Conservation (phyloP, 1,284 basidiomycete genomes). For the Wallemia hederae region DNA sequence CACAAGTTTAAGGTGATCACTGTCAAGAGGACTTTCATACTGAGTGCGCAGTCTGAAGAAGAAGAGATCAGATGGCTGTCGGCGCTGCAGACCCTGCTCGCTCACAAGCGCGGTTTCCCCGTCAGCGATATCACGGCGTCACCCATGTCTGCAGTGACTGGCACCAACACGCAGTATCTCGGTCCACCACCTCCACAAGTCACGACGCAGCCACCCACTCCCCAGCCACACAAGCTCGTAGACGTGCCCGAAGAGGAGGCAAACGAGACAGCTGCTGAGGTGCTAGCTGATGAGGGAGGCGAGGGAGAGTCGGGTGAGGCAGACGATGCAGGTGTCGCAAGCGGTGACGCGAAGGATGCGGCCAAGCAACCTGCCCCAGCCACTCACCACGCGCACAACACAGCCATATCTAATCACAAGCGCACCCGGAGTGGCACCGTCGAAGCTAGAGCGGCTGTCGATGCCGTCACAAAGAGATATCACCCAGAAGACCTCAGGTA, state of each 20-base stretch:
- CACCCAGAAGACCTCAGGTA: background rate
- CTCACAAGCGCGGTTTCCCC: conserved; percentile 11
- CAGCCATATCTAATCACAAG: background rate
- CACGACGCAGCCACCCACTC: background rate
- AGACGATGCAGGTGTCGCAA: too few species aligned
- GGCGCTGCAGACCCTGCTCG: conserved; percentile 66
- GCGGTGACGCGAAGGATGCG: too few species aligned
- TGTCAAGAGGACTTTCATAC: conserved; percentile 56
- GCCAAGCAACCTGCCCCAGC: too few species aligned
- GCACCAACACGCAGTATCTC: background rate
- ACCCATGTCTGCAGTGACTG: background rate
- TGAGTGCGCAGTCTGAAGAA: conserved; percentile 86
- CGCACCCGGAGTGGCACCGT: background rate
- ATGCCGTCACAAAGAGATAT: background rate
- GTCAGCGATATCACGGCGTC: background rate
- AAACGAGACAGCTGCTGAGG: background rate
- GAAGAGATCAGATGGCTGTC: conserved; percentile 97
- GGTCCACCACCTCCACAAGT: background rate
- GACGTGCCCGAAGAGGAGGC: background rate
- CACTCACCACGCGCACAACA: too few species aligned
- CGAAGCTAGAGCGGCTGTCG: background rate
- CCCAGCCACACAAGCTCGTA: background rate
- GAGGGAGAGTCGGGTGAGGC: background rate
- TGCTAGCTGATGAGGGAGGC: background rate
- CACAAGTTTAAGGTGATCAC: conserved; percentile 88